These are phyloP conservation scores for Polytrichum formosum DNA, from an alignment of 225 moss, liverwort and hornwort species.

Conservation along the genomic window DNA sequence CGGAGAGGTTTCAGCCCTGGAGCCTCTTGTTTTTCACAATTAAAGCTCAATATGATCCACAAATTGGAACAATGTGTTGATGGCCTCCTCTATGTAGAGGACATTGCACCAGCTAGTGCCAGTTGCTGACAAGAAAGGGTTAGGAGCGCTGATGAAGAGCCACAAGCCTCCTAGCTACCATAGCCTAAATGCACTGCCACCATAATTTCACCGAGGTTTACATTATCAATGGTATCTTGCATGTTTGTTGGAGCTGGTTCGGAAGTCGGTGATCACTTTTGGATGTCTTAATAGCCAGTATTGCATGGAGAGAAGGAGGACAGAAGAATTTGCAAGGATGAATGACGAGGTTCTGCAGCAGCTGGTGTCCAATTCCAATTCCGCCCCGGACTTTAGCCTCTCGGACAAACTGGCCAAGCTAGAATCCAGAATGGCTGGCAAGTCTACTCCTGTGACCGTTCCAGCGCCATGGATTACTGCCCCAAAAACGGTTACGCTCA, in stretches of 20 bases:
- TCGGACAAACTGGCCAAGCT: conserved; percentile 87
- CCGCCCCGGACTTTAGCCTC: conserved; percentile 68
- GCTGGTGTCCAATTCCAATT: conserved; percentile 85
- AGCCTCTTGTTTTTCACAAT: too few species aligned
- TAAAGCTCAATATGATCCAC: too few species aligned
- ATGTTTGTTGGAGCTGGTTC: not conserved
- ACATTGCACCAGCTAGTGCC: too few species aligned
- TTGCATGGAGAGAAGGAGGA: not conserved
- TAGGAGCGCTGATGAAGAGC: not conserved
- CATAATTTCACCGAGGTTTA: not conserved
- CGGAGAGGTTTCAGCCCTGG: too few species aligned
- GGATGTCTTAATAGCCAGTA: not conserved
- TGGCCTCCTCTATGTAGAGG: too few species aligned
- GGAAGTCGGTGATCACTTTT: not conserved
- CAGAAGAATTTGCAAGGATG: conserved; percentile 28
- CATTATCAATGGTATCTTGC: not conserved
- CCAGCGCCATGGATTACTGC: conserved; percentile 37
- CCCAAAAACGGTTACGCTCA: conserved; percentile 24
- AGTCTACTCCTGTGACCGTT: conserved; percentile 36
- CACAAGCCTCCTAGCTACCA: not conserved
- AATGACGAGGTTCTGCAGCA: conserved; percentile 80
- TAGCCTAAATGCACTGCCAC: not conserved
- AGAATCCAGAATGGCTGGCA: conserved; percentile 91
- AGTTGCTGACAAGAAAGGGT: too few species aligned
- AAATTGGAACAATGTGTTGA: too few species aligned